These are phyloP conservation scores for Wickerhamiella allomyrinae DNA, from an alignment of 805 yeast species.

Conservation along the genomic window DNA sequence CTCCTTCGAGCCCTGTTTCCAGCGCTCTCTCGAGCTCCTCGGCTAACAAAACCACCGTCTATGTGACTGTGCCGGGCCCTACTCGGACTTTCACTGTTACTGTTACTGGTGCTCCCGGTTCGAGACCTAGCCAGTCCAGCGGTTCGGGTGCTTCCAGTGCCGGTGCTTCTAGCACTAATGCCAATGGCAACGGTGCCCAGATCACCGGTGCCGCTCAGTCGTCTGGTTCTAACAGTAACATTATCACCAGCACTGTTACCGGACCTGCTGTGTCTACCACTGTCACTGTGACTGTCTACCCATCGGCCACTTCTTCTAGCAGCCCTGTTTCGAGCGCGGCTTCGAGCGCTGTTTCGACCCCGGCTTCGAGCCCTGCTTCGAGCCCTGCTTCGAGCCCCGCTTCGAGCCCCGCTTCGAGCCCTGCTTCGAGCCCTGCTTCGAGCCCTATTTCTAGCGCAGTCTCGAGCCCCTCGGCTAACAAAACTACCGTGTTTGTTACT, in stretches of 20 bases:
- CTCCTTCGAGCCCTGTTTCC: neutral
- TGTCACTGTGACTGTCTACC: conserved; percentile 1
- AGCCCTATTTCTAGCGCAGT: neutral
- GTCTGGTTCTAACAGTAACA: neutral
- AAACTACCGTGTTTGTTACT: neutral
- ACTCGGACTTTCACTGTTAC: neutral
- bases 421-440: neutral
- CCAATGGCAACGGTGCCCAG: neutral
- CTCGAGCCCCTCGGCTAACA: neutral
- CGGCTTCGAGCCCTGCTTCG: too few species aligned
- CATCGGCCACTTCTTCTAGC: neutral
- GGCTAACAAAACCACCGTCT: neutral
- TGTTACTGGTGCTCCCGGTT: neutral
- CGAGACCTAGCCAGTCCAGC: neutral
- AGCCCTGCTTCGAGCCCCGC: neutral
- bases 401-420: neutral
- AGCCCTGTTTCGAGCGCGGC: neutral
- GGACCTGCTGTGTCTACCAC: neutral
- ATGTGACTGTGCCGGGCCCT: neutral
- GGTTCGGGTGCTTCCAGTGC: neutral
- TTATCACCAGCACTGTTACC: neutral
- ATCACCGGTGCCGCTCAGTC: neutral
- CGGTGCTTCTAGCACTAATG: neutral
- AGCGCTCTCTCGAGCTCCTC: neutral
- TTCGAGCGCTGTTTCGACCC: neutral